Conservation (phyloP, 148 eudicot genomes). For the Vaccinium macrocarpon region DNA sequence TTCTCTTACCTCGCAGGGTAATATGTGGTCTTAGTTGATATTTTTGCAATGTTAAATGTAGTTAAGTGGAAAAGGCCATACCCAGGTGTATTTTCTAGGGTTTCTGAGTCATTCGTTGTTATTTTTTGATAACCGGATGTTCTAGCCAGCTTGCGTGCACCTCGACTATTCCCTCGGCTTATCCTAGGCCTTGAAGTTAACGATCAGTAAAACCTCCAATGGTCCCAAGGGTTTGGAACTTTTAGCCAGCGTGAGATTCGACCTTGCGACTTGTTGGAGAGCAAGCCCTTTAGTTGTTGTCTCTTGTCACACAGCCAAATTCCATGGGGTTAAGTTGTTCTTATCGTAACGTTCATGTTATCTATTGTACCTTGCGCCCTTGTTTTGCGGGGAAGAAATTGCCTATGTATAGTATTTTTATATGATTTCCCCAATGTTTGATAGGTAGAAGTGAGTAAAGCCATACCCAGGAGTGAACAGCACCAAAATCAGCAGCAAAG, state of each 20-base stretch:
- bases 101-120: background rate
- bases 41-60: constrained; percentile 23
- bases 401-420: background rate
- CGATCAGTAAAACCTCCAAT: no score
- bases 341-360: background rate
- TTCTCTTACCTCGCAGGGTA: no score
- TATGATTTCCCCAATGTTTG: background rate
- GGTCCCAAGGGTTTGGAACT: no score
- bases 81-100: constrained; percentile 45
- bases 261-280: no score
- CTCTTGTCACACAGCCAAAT: no score
- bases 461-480: constrained; percentile 13
- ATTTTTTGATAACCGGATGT: no score
- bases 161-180: no score
- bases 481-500: background rate
- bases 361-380: background rate
- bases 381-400: background rate
- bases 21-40: background rate
- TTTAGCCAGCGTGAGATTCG: no score
- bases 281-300: no score
- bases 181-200: no score
- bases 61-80: constrained; percentile 77
- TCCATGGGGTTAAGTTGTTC: no score
- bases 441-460: constrained; percentile 19
- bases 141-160: no score